Evolutionary conservation across 2,329 filamentous ascomycete species (phyloP).

Genomic region (Sclerotinia spermophila): DNA sequence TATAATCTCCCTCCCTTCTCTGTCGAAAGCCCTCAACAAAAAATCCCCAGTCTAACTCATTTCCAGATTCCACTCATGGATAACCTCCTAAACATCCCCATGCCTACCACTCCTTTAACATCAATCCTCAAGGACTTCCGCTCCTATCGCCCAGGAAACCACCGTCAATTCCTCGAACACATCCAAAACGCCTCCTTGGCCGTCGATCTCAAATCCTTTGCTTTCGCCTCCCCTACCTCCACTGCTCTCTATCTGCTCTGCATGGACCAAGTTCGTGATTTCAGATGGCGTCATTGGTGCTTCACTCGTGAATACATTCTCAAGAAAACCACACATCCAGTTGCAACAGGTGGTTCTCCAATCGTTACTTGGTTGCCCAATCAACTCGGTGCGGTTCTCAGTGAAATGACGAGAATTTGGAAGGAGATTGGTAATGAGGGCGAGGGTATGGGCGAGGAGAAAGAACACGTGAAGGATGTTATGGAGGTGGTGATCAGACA

Average conservation of each 20-base stretch:
- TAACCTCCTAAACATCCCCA: constrained; percentile 77
- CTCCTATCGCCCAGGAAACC: constrained; percentile 82
- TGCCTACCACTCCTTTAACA: constrained; percentile 87
- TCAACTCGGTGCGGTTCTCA: constrained; percentile 70
- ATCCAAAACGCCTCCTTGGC: constrained; percentile 52
- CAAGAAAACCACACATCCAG: constrained; percentile 71
- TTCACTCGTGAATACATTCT: constrained; percentile 83
- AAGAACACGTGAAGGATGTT: constrained; percentile 61
- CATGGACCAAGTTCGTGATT: constrained; percentile 74
- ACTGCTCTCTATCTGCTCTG: constrained; percentile 60
- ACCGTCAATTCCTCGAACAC: constrained; percentile 77
- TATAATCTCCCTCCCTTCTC: constrained; percentile 34
- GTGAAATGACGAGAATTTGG: constrained; percentile 62
- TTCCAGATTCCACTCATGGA: constrained; percentile 75
- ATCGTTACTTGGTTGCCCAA: constrained; percentile 85
- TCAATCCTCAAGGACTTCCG: constrained; percentile 86
- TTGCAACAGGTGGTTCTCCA: constrained; percentile 74
- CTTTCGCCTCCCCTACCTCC: constrained; percentile 51
- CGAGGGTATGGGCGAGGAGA: constrained; percentile 36
- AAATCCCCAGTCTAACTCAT: not conserved
- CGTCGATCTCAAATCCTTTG: constrained; percentile 56
- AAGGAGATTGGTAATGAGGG: constrained; percentile 29
- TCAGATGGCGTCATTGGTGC: constrained; percentile 82
- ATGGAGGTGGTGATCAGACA: constrained; percentile 65
- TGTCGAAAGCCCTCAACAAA: not conserved